Conservation (phyloP, 768 basidiomycete species). For the Suillus luteus region DNA sequence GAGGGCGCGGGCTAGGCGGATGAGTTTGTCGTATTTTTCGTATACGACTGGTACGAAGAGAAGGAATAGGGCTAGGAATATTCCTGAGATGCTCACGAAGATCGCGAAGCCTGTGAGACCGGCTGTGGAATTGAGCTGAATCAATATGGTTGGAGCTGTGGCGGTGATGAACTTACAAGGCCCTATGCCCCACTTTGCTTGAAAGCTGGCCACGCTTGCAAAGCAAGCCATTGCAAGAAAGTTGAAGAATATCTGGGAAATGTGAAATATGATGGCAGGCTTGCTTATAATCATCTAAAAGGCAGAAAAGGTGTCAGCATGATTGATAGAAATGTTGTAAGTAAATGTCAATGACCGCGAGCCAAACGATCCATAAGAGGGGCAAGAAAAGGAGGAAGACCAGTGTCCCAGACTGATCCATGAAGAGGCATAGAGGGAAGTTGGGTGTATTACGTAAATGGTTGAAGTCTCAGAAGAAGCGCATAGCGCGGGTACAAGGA, state of each 20-base stretch:
- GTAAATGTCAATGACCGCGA: constrained; percentile 53
- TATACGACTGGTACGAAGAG: constrained; percentile 77
- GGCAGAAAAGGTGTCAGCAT: constrained; percentile 20
- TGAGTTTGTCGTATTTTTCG: constrained; percentile 83
- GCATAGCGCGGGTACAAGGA: constrained; percentile 13
- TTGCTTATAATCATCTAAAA: constrained; percentile 85
- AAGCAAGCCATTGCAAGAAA: constrained; percentile 93
- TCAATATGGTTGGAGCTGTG: constrained; percentile 12
- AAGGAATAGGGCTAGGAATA: constrained; percentile 74
- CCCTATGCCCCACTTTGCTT: constrained; percentile 80
- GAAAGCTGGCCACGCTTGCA: constrained; percentile 86
- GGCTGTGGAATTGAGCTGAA: constrained; percentile 47
- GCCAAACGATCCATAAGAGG: constrained; percentile 64
- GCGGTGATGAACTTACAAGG: constrained; percentile 64
- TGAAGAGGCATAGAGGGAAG: constrained; percentile 34
- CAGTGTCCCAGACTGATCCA: constrained; percentile 49
- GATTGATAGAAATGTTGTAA: constrained; percentile 15
- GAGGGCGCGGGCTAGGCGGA: constrained; percentile 75
- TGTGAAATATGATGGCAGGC: constrained; percentile 74
- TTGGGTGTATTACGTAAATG: constrained; percentile 34
- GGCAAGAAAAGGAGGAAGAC: constrained; percentile 68
- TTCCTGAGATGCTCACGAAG: constrained; percentile 72
- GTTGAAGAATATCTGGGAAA: constrained; percentile 86
- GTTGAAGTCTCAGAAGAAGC: constrained; percentile 17
- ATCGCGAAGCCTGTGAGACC: constrained; percentile 86